Evolutionary conservation across 345 rosid genomes (phyloP), one percentile per base, ranked within the genome.

Genomic region (Jatropha curcas): DNA sequence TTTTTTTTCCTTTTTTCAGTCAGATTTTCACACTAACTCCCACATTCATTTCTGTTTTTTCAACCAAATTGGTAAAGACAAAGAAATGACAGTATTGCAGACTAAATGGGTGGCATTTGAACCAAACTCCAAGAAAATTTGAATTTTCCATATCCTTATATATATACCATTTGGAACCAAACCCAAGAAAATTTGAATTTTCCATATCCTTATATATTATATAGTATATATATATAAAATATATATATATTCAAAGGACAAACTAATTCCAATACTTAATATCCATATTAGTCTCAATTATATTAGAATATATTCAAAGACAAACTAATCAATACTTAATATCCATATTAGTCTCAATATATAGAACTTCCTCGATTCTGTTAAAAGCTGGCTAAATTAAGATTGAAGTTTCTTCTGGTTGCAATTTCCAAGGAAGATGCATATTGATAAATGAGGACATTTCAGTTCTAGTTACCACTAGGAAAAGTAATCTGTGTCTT

Each of bases 11-110:
- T 34, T 57, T 70, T 86, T 76, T 7, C 51, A 37, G 70, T 74
- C 78, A 52, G 66, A 67, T 77, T 73, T 81, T 79, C 80, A 66
- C 85, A 79, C 81, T 20, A 41, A 19, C 30, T 27, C 14, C 24
- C 22, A 67, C 20, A 39, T 65, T 28, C 11, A 5, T 37, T 31
- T 48, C 14, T 67, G 35, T 65, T 72, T 76, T n/a, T 70, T 71
- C 84, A 57, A 74, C 67, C 45, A 62, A 67, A 79, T 81, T 35
- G 71, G 70, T 68, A 51, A 75, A 57, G 73, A 27, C 30, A 64
- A 43, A 68, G 30, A 63, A 62, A 43, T n/a, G 59, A 14, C 22
- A 27, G 41, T 19, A n/a, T n/a, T n/a, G 62, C 20, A 22, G 66
- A 58, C 24, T 63, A 17, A 5, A 2, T 51, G 3, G 43, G 20